Base-by-base conservation (phyloP, 257 asterid genomes). In the Osmanthus fragrans region DNA sequence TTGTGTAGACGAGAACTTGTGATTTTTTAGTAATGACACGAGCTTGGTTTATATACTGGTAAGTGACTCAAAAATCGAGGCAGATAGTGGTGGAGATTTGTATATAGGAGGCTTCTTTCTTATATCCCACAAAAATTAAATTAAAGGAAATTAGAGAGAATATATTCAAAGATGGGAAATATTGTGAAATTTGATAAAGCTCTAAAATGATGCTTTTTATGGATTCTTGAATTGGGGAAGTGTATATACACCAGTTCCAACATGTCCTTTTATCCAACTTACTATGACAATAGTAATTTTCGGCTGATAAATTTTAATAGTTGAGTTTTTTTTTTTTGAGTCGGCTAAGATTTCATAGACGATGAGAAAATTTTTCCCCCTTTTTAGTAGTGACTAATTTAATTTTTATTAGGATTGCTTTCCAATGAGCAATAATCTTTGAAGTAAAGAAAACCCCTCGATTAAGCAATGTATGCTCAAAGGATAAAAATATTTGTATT, bases 121-220 rank as follows among this genome's bases (percentile, higher is more conserved):
- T 68, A 63, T 78, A 70, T 19, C 63, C 77, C 49, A 33, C 56
- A 81, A 75, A 75, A 30, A 81, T n/a, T 54, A 79, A 75, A 69
- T 5, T 40, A 49, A 51, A 81, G 73, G 19, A 75, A 80, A 78
- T 56, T 70, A 78, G 76, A 80, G 80, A 71, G 74, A 83, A 83
- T 76, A 56, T n/a, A 56, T 76, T 79, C 84, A 81, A 85, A 86
- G 91, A 86, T 47, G 81, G 79, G 63, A 82, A 78, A 69, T 80
- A 51, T 84, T 87, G 86, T 84, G 88, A 77, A 87, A 87, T 90
- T 89, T 92, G 89, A 93, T 88, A 88, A 91, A 91, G 91, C 84
- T 80, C 42, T 37, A 13, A 45, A 34, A 79, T 60, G 80, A 89
- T 88, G 85, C 97, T 91, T 90, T 91, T 90, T 73, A 85, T 86